These are phyloP conservation scores for Arabidopsis arenosa DNA, from an alignment of 345 rosid species.

Conservation along the genomic window DNA sequence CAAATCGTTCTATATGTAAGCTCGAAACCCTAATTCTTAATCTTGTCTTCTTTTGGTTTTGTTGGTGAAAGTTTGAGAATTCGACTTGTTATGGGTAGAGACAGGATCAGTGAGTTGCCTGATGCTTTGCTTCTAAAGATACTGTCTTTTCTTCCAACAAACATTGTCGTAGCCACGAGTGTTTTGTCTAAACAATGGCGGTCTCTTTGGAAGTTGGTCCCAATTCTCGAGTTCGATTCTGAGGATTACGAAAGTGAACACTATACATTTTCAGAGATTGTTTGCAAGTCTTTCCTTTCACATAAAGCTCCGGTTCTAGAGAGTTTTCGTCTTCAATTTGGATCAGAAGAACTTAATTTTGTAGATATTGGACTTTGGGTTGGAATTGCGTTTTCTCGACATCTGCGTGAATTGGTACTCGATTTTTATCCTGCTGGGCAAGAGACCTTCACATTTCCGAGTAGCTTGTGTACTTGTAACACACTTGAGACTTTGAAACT, in stretches of 20 bases:
- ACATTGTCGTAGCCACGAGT: background rate
- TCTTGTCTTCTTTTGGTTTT: too few relatives aligned
- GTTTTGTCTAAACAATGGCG: too few relatives aligned
- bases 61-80: too few relatives aligned
- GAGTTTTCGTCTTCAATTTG: background rate
- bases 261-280: background rate
- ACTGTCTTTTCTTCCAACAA: background rate
- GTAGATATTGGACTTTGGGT: constrained; percentile 1
- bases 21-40: too few relatives aligned
- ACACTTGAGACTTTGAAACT: constrained; percentile 10
- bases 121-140: background rate
- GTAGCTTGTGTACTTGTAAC: background rate
- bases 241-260: too few relatives aligned
- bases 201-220: background rate
- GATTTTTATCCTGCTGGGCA: background rate
- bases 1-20: too few relatives aligned
- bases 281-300: constrained; percentile 4
- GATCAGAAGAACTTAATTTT: background rate
- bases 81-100: too few relatives aligned
- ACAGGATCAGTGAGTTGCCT: too few relatives aligned
- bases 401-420: background rate
- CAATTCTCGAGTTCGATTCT: background rate
- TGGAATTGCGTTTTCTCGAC: background rate
- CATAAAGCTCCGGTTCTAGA: background rate
- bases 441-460: background rate